Conservation (phyloP, 768 basidiomycete species). For the Cystobasidium tubakii region DNA sequence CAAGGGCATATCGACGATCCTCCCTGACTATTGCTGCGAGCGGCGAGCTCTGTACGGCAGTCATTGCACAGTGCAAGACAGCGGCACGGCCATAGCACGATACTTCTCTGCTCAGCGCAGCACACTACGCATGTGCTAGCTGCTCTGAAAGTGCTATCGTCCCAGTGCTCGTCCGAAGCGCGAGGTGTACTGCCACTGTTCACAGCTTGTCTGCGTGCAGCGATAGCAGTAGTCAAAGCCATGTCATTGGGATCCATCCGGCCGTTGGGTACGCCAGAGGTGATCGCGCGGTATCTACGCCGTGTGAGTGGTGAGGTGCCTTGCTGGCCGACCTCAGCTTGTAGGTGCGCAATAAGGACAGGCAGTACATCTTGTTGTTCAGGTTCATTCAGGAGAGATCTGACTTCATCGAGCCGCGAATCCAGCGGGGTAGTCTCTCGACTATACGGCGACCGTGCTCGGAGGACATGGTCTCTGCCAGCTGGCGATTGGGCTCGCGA, state of each 20-base stretch:
- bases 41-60: conserved; percentile 25
- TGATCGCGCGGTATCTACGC: conserved; percentile 2
- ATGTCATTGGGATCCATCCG: neutral
- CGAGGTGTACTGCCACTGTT: neutral
- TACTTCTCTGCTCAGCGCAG: conserved; percentile 24
- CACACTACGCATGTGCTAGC: conserved; percentile 29
- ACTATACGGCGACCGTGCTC: neutral
- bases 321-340: conserved; percentile 9
- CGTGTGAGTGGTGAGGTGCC: conserved; percentile 8
- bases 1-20: conserved; percentile 26
- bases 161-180: conserved; percentile 9
- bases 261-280: neutral
- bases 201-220: neutral
- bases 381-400: conserved; percentile 7
- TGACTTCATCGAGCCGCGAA: conserved; percentile 9
- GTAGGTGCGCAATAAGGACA: conserved; percentile 27
- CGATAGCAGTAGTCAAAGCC: conserved; percentile 21
- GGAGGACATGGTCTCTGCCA: neutral
- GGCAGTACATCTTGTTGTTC: conserved; percentile 19
- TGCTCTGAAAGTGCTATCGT: conserved; percentile 10
- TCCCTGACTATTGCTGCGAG: conserved; percentile 23
- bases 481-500: neutral
- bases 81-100: conserved; percentile 33
- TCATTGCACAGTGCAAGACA: conserved; percentile 34
- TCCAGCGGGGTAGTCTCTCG: conserved; percentile 5